Conservation (phyloP, 129 eudicot genomes). For the carrot (Daucus carota) region DH1_v3.0 NC_030383.2:54675001-54675500, state of each 20-base stretch:
- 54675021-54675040: slow-evolving; percentile 25
- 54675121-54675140: slow-evolving; percentile 35
- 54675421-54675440: too few relatives aligned
- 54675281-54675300: slow-evolving; percentile 28
- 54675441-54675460: too few relatives aligned
- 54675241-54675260: slow-evolving; percentile 32
- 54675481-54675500: too few relatives aligned
- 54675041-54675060: slow-evolving; percentile 47
- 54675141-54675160: slow-evolving; percentile 30
- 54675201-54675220: slow-evolving; percentile 55
- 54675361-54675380: too few relatives aligned
- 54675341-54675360: slow-evolving; percentile 43
- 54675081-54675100: slow-evolving; percentile 27
- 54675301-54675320: slow-evolving; percentile 19
- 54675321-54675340: slow-evolving; percentile 39
- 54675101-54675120: slow-evolving; percentile 18
- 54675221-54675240: slow-evolving; percentile 33
- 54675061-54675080: slow-evolving; percentile 37
- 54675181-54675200: slow-evolving; percentile 13
- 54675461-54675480: too few relatives aligned
- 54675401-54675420: too few relatives aligned
- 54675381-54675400: too few relatives aligned
- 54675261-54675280: slow-evolving; percentile 47
- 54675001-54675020: slow-evolving; percentile 45
- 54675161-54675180: slow-evolving; percentile 43